Percentiles rank a stretch among this genome's conserved stretches.
These are phyloP conservation scores for Didymella pomorum DNA, from an alignment of 2,329 filamentous ascomycete genomes.

Conservation along the genomic window DNA sequence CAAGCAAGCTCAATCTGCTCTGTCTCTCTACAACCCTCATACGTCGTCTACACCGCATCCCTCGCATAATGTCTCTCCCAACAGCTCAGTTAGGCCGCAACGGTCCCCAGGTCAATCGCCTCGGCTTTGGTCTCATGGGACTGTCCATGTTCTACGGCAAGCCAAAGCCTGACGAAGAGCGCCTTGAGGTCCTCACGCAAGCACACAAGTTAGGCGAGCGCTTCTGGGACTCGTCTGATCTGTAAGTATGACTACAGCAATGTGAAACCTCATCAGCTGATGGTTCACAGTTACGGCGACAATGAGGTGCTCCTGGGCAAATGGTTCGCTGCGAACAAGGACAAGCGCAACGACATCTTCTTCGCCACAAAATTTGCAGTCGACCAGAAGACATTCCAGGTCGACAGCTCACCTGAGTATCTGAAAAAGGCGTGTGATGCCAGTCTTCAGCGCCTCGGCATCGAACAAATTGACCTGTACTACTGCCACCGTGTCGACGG, in stretches of 20 bases:
- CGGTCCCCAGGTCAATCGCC: slow-evolving; percentile 59
- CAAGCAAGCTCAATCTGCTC: not conserved
- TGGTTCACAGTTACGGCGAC: slow-evolving; percentile 35
- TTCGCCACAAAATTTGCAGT: slow-evolving; percentile 49
- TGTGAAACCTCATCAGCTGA: not conserved
- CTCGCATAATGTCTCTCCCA: slow-evolving; percentile 45
- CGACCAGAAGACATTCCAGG: slow-evolving; percentile 54
- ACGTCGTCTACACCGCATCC: too few species aligned
- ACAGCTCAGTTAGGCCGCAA: slow-evolving; percentile 61
- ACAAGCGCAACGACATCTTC: slow-evolving; percentile 58
- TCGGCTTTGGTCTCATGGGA: slow-evolving; percentile 66
- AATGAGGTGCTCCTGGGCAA: slow-evolving; percentile 47
- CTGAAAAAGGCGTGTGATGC: slow-evolving; percentile 50
- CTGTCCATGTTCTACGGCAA: slow-evolving; percentile 57
- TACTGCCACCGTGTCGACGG: slow-evolving; percentile 55
- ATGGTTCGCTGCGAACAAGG: slow-evolving; percentile 51
- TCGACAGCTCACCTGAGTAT: slow-evolving; percentile 55
- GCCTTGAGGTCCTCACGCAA: slow-evolving; percentile 61
- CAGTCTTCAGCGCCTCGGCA: slow-evolving; percentile 52
- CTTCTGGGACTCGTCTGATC: slow-evolving; percentile 39
- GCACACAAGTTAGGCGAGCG: slow-evolving; percentile 60
- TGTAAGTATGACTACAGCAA: slow-evolving; percentile 24
- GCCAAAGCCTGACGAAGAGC: slow-evolving; percentile 59
- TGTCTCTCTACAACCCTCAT: not conserved
- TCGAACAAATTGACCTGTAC: slow-evolving; percentile 57